A percentile compares a stretch with the other conserved stretches of the same genome.
Evolutionary conservation across 176 grass and related monocot species (phyloP).

Genomic region (Oryza meridionalis): DNA sequence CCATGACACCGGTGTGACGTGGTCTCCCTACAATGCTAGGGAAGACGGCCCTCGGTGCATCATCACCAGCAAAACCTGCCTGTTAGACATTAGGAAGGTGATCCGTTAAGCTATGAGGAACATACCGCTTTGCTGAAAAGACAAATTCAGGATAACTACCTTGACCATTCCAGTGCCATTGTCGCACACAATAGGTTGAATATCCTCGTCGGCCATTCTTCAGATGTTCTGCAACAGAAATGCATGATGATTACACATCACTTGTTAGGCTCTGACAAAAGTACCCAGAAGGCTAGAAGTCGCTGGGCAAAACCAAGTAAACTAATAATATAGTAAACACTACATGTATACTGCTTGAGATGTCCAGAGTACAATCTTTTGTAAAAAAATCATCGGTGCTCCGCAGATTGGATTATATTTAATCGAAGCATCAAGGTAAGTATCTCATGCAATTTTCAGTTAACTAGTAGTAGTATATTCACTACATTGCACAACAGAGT

Average conservation of each 20-base stretch:
- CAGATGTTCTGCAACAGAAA: constrained; percentile 33
- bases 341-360: background rate
- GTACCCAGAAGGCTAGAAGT: background rate
- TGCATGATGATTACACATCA: background rate
- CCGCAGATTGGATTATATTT: background rate
- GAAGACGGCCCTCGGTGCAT: constrained; percentile 87
- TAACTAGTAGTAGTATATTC: background rate
- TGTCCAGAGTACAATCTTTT: background rate
- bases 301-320: background rate
- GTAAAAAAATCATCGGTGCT: background rate
- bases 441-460: background rate
- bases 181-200: constrained; percentile 79
- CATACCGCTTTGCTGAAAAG: background rate
- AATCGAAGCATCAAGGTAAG: no score
- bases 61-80: constrained; percentile 86
- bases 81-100: constrained; percentile 33
- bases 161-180: constrained; percentile 97
- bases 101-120: background rate
- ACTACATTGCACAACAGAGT: background rate
- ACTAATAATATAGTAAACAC: background rate
- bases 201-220: constrained; percentile 85
- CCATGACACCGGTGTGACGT: constrained; percentile 85
- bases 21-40: constrained; percentile 88
- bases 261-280: background rate
- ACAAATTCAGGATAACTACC: constrained; percentile 39